These are phyloP conservation scores for Trametes elegans DNA, from an alignment of 768 basidiomycete species.

Conservation along the genomic window DNA sequence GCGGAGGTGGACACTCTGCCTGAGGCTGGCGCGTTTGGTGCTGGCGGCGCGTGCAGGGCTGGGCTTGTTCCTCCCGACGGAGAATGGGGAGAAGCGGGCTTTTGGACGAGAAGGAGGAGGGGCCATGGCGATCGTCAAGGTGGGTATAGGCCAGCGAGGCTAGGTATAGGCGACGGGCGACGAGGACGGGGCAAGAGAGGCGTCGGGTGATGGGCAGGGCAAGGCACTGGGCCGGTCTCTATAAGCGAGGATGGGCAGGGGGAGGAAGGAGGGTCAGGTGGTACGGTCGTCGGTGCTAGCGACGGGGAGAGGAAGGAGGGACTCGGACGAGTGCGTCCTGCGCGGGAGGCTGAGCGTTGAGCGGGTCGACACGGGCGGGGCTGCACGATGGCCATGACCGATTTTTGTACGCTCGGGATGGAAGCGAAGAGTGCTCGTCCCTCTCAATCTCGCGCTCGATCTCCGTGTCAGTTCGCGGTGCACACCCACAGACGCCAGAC, in stretches of 20 bases:
- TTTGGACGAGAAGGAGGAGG: background rate
- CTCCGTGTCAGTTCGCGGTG: too few relatives aligned
- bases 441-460: too few relatives aligned
- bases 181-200: background rate
- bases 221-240: background rate
- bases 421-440: too few relatives aligned
- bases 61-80: conserved; percentile 11
- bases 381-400: too few relatives aligned
- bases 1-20: conserved; percentile 3
- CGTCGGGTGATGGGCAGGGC: background rate
- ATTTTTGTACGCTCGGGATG: too few relatives aligned
- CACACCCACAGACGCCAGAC: too few relatives aligned
- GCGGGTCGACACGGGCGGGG: too few relatives aligned
- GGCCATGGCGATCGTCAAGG: background rate
- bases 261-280: conserved; percentile 7
- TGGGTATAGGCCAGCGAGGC: background rate
- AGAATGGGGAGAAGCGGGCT: conserved; percentile 12
- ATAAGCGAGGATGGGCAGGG: background rate
- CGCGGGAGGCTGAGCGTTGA: background rate
- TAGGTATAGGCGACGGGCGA: background rate
- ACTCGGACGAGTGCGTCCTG: background rate
- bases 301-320: background rate
- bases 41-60: conserved; percentile 15
- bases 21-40: conserved; percentile 8
- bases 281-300: background rate